Base-by-base conservation (phyloP, 2,329 filamentous ascomycete species). In the Aspergillus tanneri region DNA sequence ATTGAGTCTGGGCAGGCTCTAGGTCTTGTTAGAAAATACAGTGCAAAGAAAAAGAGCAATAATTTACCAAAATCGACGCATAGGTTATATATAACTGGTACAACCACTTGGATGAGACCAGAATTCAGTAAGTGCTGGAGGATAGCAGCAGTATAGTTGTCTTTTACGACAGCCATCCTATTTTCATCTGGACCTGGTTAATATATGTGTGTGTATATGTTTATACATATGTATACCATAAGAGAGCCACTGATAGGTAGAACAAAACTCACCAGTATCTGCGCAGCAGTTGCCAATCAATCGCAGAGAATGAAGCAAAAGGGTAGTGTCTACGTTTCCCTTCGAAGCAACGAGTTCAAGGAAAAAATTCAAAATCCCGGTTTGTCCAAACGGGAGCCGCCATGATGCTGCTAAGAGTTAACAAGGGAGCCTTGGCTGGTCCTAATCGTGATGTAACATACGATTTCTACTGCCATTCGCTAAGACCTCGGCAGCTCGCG, bases 221-320 rank as follows among this genome's bases (percentile, higher is more conserved):
- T n/a, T n/a, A n/a, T n/a, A n/a, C n/a, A n/a, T n/a, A n/a, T n/a
- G n/a, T n/a, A n/a, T n/a, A n/a, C n/a, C n/a, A n/a, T 10, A 7
- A 30, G 1, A 5, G 25, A 19, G 6, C 11, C 16, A 22, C 3
- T 41, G 38, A n/a, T 10, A 2, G 14, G 18, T 10, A 16, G 11
- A 14, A 23, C 8, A 14, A 25, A 3, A 53, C 58, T 54, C 57
- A 72, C 70, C 63, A 32, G 66, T 73, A 52, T 75, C 72, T 27
- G 73, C 73, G 60, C 73, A 75, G 27, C 68, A 71, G 49, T 76
- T 76, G 4, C 72, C 72, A 47, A 73, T 60, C 12, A 76, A 47
- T 12, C 72, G 67, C 39, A 76, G 55, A 28, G 70, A 65, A 53
- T 74, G 71, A 12, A 71, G 60, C 41, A 74, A 45, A 8, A 72